These are phyloP conservation scores for Pontederia paniculata DNA, from an alignment of 176 grass and related monocot genomes.

Conservation along the genomic window DNA sequence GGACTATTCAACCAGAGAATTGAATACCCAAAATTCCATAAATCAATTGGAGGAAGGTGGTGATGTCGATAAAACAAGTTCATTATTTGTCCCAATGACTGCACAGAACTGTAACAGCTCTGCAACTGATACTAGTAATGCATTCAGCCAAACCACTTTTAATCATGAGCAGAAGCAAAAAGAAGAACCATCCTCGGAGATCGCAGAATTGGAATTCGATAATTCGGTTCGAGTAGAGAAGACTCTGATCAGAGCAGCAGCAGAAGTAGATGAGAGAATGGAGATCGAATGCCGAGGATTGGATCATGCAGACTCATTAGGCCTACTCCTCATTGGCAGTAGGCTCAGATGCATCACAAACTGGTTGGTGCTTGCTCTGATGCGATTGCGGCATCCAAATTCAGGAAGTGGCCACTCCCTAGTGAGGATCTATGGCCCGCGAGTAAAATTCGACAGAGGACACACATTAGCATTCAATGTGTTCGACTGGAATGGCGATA, in stretches of 20 bases:
- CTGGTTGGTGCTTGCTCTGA: conserved; percentile 74
- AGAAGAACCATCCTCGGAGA: neutral
- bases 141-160: neutral
- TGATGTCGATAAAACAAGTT: conserved; percentile 45
- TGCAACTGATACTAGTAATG: neutral
- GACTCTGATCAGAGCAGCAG: neutral
- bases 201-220: neutral
- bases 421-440: conserved; percentile 61
- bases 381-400: conserved; percentile 59
- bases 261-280: conserved; percentile 1
- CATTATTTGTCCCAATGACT: conserved; percentile 59
- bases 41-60: conserved; percentile 24
- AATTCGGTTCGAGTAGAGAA: neutral
- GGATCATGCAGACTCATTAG: conserved; percentile 72
- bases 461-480: conserved; percentile 84
- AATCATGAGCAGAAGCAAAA: conserved; percentile 4
- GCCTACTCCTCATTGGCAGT: conserved; percentile 52
- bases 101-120: neutral
- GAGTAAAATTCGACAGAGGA: conserved; percentile 72
- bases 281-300: conserved; percentile 71
- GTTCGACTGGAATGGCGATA: conserved; percentile 81
- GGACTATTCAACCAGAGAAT: conserved; percentile 44
- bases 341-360: conserved; percentile 80
- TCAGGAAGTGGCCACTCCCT: conserved; percentile 35
- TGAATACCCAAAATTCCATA: conserved; percentile 28